Evolutionary conservation across 2,329 filamentous ascomycete species (phyloP).

Genomic region (Ampelomyces quisqualis): DNA sequence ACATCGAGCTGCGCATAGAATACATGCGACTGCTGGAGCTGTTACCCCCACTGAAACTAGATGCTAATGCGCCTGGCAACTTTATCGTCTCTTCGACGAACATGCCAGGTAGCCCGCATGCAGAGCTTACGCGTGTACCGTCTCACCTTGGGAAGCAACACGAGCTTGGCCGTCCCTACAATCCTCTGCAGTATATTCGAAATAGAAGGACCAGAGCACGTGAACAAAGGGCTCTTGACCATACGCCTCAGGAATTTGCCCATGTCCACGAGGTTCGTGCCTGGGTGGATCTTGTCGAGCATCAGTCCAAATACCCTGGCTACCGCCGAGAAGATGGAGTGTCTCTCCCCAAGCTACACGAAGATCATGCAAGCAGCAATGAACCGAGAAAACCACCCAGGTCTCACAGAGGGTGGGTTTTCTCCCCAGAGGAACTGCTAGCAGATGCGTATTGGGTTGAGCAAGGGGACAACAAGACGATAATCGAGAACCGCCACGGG

Average conservation of each 20-base stretch:
- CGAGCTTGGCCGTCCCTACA: conserved; percentile 71
- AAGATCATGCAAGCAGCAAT: conserved; percentile 25
- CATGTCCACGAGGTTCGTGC: conserved; percentile 69
- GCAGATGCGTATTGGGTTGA: conserved; percentile 92
- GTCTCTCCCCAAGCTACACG: conserved; percentile 34
- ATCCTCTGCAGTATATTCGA: conserved; percentile 88
- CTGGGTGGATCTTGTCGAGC: conserved; percentile 73
- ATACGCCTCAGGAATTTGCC: conserved; percentile 73
- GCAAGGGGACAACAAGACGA: conserved; percentile 72
- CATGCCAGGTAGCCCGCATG: conserved; percentile 45
- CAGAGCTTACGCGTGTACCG: conserved; percentile 43
- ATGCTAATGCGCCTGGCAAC: conserved; percentile 46
- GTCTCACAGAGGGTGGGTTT: conserved; percentile 79
- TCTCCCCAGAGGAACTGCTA: conserved; percentile 79
- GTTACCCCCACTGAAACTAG: conserved; percentile 69
- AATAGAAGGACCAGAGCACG: conserved; percentile 83
- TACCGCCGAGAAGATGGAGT: conserved; percentile 44
- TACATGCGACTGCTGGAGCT: conserved; percentile 78
- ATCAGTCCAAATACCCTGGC: conserved; percentile 43
- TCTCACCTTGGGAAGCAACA: conserved; percentile 42
- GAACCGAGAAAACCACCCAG: conserved; percentile 61
- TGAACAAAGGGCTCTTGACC: conserved; percentile 72
- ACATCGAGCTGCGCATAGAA: conserved; percentile 82
- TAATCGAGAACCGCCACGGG: conserved; percentile 79
- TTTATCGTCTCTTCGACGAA: conserved; percentile 43